Evolutionary conservation across 148 eudicot genomes (phyloP).

Genomic region (Vaccinium vitisidaea): DNA sequence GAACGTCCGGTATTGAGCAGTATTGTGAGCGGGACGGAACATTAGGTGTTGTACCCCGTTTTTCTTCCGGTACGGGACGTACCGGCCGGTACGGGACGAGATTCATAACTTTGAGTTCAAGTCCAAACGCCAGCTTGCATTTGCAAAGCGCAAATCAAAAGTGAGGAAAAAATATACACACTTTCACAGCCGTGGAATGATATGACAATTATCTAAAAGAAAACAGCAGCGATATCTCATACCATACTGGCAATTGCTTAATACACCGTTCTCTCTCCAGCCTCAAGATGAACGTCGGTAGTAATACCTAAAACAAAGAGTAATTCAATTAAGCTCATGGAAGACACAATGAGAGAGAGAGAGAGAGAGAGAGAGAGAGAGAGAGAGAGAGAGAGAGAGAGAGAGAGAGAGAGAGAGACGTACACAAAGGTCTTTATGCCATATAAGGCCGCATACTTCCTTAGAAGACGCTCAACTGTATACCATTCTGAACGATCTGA

Average conservation of each 20-base stretch:
- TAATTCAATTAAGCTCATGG: not conserved
- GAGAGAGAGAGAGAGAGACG: conserved; percentile 23
- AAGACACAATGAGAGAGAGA: not conserved
- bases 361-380: no score
- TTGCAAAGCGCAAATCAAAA: not conserved
- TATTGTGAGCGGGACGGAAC: no score
- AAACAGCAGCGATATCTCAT: not conserved
- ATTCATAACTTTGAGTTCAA: no score
- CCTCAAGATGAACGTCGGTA: conserved; percentile 23
- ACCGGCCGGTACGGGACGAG: no score
- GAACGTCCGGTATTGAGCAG: no score
- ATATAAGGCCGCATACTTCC: conserved; percentile 82
- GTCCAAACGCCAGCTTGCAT: not conserved
- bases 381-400: not conserved
- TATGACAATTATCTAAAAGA: not conserved
- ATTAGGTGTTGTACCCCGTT: no score
- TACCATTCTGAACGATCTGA: conserved; percentile 97
- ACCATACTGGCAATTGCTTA: not conserved
- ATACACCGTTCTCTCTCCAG: not conserved
- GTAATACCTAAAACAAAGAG: conserved; percentile 25
- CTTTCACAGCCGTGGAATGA: not conserved
- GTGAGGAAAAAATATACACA: not conserved
- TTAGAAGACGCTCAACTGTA: conserved; percentile 78
- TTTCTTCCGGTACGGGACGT: no score
- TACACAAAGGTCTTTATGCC: conserved; percentile 89